Evolutionary conservation across 371 early-diverging fungal genomes (phyloP).

Genomic region (Globomyces sp.): DNA sequence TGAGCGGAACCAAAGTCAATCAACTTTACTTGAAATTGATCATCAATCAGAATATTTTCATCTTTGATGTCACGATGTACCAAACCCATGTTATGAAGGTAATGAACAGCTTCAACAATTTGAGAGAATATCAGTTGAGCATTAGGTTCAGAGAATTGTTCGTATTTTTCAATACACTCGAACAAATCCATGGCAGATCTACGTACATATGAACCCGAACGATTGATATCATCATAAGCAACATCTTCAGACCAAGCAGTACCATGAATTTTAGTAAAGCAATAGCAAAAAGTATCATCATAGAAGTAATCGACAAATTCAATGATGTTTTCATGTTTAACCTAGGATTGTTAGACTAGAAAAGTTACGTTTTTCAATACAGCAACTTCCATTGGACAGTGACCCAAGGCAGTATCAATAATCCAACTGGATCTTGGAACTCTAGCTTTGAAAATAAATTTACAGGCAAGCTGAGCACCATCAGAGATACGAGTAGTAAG

Average conservation of each 20-base stretch:
- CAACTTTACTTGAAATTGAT: constrained; percentile 56
- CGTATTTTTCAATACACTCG: constrained; percentile 69
- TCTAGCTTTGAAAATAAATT: constrained; percentile 67
- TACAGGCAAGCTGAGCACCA: constrained; percentile 70
- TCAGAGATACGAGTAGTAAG: constrained; percentile 53
- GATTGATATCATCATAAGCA: not conserved
- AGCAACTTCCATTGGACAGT: constrained; percentile 74
- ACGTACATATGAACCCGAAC: constrained; percentile 13
- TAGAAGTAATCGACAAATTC: constrained; percentile 64
- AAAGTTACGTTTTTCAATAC: constrained; percentile 57
- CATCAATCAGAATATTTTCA: constrained; percentile 58
- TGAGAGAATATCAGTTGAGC: constrained; percentile 66
- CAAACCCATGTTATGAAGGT: constrained; percentile 50
- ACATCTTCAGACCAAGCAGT: constrained; percentile 55
- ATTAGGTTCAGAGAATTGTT: constrained; percentile 52
- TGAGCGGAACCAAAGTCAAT: constrained; percentile 82
- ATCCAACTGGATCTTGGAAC: constrained; percentile 64
- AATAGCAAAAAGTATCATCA: constrained; percentile 64
- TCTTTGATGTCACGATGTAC: constrained; percentile 77
- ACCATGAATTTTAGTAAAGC: constrained; percentile 81
- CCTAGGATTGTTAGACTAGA: not conserved
- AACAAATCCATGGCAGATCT: constrained; percentile 62
- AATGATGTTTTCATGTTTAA: constrained; percentile 64
- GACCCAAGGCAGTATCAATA: constrained; percentile 54
- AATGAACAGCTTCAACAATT: constrained; percentile 63